Percentiles rank a stretch among this genome's conserved stretches.
These are phyloP conservation scores for Claviceps sp. DNA, from an alignment of 2,329 filamentous ascomycete species.

Conservation along the genomic window DNA sequence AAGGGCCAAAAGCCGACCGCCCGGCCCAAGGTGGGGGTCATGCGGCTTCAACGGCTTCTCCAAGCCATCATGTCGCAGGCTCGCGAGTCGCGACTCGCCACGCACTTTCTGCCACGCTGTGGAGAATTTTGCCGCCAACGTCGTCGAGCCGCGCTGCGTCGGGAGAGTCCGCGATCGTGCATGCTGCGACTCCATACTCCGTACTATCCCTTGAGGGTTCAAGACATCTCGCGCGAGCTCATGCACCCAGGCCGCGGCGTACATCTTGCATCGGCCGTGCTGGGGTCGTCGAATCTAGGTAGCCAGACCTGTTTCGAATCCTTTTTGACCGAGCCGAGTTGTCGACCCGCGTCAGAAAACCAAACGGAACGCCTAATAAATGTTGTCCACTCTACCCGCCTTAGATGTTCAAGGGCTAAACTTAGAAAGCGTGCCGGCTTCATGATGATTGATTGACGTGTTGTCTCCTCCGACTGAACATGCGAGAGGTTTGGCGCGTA, in stretches of 20 bases:
- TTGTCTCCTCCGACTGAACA: not conserved
- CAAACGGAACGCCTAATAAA: no score
- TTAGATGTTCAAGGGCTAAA: not conserved
- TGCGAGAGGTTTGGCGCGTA: not conserved
- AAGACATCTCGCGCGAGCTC: not conserved
- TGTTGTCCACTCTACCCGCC: not conserved
- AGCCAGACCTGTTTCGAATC: not conserved
- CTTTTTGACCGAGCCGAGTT: not conserved
- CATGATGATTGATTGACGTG: not conserved
- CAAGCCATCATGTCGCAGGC: not conserved
- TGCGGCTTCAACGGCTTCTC: not conserved
- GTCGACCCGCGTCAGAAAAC: not conserved
- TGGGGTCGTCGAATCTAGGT: not conserved
- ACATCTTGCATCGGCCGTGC: not conserved
- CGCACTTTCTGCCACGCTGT: not conserved
- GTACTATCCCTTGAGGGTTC: not conserved
- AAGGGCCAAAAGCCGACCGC: not conserved
- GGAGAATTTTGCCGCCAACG: not conserved
- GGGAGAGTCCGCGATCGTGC: constrained; percentile 2
- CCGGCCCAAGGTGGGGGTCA: not conserved
- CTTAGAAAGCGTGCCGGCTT: not conserved
- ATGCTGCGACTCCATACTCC: not conserved
- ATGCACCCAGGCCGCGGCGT: not conserved
- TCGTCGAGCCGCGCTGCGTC: not conserved
- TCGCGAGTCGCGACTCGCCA: not conserved